A percentile compares a stretch with the other conserved stretches of the same genome.
These are phyloP conservation scores for Didymella lethalis DNA, from an alignment of 2,329 filamentous ascomycete species.

Conservation along the genomic window DNA sequence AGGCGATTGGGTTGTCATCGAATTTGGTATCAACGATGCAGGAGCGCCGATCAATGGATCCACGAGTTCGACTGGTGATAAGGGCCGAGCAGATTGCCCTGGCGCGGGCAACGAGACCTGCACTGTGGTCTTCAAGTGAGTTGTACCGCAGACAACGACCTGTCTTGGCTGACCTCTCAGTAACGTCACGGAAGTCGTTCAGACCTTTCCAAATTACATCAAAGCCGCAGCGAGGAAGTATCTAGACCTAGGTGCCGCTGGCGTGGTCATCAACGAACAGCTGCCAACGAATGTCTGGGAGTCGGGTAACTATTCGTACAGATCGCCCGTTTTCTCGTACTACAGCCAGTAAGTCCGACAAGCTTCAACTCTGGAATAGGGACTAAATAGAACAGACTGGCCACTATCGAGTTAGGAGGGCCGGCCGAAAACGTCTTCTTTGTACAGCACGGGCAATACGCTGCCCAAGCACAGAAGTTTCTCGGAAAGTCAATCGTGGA, in stretches of 20 bases:
- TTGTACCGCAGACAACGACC: background rate
- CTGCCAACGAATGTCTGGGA: constrained; percentile 70
- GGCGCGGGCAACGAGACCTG: constrained; percentile 63
- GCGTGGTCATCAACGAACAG: constrained; percentile 62
- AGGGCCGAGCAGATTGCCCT: constrained; percentile 65
- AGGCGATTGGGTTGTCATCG: constrained; percentile 71
- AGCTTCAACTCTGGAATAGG: background rate
- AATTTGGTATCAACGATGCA: constrained; percentile 72
- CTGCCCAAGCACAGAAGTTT: constrained; percentile 51
- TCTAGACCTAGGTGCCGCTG: constrained; percentile 62
- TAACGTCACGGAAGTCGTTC: constrained; percentile 61
- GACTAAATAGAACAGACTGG: constrained; percentile 17
- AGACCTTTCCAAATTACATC: constrained; percentile 67
- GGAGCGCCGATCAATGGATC: constrained; percentile 56
- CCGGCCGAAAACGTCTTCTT: constrained; percentile 46
- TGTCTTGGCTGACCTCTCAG: constrained; percentile 25
- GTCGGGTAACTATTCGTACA: constrained; percentile 58
- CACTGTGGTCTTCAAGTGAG: constrained; percentile 53
- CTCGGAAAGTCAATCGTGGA: constrained; percentile 29
- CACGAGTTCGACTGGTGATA: constrained; percentile 61
- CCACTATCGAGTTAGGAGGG: constrained; percentile 48
- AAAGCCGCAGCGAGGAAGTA: constrained; percentile 62
- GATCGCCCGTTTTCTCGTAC: constrained; percentile 60
- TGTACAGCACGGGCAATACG: constrained; percentile 65
- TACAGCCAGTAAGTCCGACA: constrained; percentile 23